Evolutionary conservation across 805 yeast species (phyloP).

Genomic region (Grigorovia transvaalensis): DNA sequence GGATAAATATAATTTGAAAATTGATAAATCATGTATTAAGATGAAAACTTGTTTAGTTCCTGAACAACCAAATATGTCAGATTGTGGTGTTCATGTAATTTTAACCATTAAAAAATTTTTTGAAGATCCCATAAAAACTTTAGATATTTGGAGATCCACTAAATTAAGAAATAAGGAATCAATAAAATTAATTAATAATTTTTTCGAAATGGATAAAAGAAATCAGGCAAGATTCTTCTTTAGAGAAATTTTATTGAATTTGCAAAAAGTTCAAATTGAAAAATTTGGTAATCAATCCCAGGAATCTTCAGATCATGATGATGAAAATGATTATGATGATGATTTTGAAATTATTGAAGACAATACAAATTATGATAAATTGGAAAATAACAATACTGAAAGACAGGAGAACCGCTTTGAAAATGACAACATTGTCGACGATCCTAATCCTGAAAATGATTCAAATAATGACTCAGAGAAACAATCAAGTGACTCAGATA

Average conservation of each 20-base stretch:
- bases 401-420: neutral
- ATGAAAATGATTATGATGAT: constrained; percentile 7
- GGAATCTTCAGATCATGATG: constrained; percentile 2
- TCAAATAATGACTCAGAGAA: neutral
- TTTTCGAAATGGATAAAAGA: constrained; percentile 21
- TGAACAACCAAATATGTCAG: constrained; percentile 77
- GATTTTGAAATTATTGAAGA: constrained; percentile 26
- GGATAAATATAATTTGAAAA: constrained; percentile 43
- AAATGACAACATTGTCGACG: neutral
- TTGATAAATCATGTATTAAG: constrained; percentile 39
- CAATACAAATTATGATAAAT: constrained; percentile 2
- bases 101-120: constrained; percentile 57
- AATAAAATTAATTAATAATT: constrained; percentile 14
- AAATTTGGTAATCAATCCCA: constrained; percentile 5
- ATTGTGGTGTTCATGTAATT: constrained; percentile 89
- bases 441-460: neutral
- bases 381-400: neutral
- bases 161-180: constrained; percentile 12
- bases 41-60: constrained; percentile 54
- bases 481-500: neutral
- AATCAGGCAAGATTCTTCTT: constrained; percentile 19
- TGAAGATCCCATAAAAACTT: constrained; percentile 37
- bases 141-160: constrained; percentile 36
- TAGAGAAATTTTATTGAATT: constrained; percentile 14
- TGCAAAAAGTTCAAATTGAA: constrained; percentile 16